Evolutionary conservation across 2,329 filamentous ascomycete genomes (phyloP).

Genomic region (Ophiostoma novo-ulmi): DNA sequence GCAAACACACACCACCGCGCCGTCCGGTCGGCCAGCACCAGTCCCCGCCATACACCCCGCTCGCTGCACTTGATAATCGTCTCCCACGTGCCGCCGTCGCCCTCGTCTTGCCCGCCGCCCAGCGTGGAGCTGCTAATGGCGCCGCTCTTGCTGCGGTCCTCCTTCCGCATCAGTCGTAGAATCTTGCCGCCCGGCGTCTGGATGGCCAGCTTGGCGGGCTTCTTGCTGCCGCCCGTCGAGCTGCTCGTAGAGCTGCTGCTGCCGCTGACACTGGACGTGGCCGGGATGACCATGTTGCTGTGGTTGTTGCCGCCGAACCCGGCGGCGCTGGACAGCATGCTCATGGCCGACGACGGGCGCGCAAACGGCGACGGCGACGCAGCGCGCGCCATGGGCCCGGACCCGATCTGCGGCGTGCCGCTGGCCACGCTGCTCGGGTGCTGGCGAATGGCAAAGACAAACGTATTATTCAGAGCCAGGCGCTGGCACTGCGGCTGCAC

Average conservation of each 20-base stretch:
- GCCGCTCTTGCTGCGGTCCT: slow-evolving; percentile 51
- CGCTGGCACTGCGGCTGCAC: slow-evolving; percentile 89
- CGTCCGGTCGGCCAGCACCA: slow-evolving; percentile 77
- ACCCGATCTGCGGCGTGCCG: slow-evolving; percentile 38
- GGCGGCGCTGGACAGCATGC: slow-evolving; percentile 56
- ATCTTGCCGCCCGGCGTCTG: slow-evolving; percentile 95
- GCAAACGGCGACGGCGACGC: slow-evolving; percentile 57
- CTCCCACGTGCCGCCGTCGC: slow-evolving; percentile 75
- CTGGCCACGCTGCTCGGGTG: slow-evolving; percentile 61
- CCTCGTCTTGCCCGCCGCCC: slow-evolving; percentile 50
- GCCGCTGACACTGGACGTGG: slow-evolving; percentile 42
- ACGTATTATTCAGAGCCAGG: slow-evolving; percentile 91
- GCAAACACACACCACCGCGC: slow-evolving; percentile 90
- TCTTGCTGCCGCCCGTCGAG: slow-evolving; percentile 51
- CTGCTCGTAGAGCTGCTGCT: slow-evolving; percentile 36
- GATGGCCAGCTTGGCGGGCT: slow-evolving; percentile 92
- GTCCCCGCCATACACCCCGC: slow-evolving; percentile 70
- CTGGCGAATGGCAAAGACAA: slow-evolving; percentile 92
- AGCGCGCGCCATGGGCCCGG: slow-evolving; percentile 37
- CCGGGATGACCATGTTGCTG: slow-evolving; percentile 43
- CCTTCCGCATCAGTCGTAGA: slow-evolving; percentile 76
- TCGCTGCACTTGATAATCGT: slow-evolving; percentile 88
- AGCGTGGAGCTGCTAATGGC: slow-evolving; percentile 41
- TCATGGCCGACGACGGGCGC: slow-evolving; percentile 59
- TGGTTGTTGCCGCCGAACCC: slow-evolving; percentile 33